These are phyloP conservation scores for Gautieria morchelliformis DNA, from an alignment of 768 basidiomycete genomes.

Conservation along the genomic window DNA sequence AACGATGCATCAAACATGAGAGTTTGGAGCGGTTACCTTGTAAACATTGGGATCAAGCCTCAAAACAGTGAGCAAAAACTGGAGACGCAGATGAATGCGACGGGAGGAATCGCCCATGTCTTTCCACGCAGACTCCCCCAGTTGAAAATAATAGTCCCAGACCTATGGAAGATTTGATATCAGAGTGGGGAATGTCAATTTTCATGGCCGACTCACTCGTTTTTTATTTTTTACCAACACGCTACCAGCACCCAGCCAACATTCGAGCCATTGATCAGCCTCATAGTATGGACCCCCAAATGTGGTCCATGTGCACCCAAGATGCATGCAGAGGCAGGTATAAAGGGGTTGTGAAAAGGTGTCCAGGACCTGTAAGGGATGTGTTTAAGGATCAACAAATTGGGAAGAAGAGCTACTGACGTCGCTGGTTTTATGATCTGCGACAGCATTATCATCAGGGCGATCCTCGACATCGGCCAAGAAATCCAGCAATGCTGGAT, in stretches of 20 bases:
- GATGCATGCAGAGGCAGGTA: constrained; percentile 40
- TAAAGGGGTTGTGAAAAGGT: constrained; percentile 46
- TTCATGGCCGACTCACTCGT: constrained; percentile 24
- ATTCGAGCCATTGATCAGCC: constrained; percentile 52
- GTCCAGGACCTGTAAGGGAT: constrained; percentile 35
- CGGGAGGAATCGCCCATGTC: constrained; percentile 41
- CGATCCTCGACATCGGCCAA: constrained; percentile 30
- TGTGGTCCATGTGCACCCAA: constrained; percentile 23
- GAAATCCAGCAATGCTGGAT: constrained; percentile 48
- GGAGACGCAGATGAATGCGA: constrained; percentile 50
- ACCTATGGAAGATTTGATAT: constrained; percentile 29
- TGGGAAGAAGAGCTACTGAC: constrained; percentile 24
- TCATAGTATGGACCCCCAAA: constrained; percentile 22
- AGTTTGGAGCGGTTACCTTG: constrained; percentile 28
- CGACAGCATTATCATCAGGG: constrained; percentile 23
- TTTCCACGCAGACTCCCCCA: constrained; percentile 44
- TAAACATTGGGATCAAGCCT: constrained; percentile 54
- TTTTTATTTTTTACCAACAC: constrained; percentile 45
- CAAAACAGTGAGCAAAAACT: constrained; percentile 49
- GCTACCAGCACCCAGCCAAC: constrained; percentile 65
- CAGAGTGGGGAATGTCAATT: background rate
- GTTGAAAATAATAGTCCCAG: constrained; percentile 51
- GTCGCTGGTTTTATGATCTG: constrained; percentile 41
- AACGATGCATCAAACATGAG: background rate
- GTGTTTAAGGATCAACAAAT: background rate